Conservation (phyloP, 805 yeast species). For the Ogataea pignaliae region DNA sequence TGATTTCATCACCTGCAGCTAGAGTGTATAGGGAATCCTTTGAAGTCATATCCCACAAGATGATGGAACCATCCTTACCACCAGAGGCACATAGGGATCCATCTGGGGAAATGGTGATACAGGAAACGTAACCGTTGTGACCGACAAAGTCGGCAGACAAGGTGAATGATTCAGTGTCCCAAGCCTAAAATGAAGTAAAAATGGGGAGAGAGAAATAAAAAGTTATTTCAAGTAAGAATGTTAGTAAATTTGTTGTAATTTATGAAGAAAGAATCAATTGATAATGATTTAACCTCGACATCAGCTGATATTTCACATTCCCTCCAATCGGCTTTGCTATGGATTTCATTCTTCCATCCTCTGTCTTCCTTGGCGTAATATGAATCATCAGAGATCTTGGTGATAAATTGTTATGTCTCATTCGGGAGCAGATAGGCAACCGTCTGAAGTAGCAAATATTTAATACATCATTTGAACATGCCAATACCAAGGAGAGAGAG, state of each 20-base stretch:
- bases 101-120: constrained; percentile 98
- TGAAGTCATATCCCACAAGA: constrained; percentile 94
- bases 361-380: background rate
- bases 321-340: too few relatives aligned
- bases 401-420: constrained; percentile 90
- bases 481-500: background rate
- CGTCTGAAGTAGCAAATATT: constrained; percentile 99
- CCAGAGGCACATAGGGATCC: constrained; percentile 99
- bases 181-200: constrained; percentile 52
- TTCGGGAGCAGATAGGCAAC: constrained; percentile 54
- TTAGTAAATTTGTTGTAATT: too few relatives aligned
- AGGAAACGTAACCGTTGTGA: constrained; percentile 98
- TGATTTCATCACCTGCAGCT: constrained; percentile 92
- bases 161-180: constrained; percentile 77
- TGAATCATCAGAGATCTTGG: constrained; percentile 94
- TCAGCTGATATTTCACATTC: too few relatives aligned
- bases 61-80: constrained; percentile 98
- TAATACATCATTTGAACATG: constrained; percentile 60
- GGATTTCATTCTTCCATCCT: background rate
- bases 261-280: too few relatives aligned
- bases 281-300: too few relatives aligned
- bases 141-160: constrained; percentile 96
- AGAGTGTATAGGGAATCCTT: constrained; percentile 88
- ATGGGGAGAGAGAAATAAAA: background rate
- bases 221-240: background rate